Percentiles rank a stretch among this genome's conserved stretches.
Conservation (phyloP, 2,329 filamentous ascomycete species). For the Magnaporthales sp. region DNA sequence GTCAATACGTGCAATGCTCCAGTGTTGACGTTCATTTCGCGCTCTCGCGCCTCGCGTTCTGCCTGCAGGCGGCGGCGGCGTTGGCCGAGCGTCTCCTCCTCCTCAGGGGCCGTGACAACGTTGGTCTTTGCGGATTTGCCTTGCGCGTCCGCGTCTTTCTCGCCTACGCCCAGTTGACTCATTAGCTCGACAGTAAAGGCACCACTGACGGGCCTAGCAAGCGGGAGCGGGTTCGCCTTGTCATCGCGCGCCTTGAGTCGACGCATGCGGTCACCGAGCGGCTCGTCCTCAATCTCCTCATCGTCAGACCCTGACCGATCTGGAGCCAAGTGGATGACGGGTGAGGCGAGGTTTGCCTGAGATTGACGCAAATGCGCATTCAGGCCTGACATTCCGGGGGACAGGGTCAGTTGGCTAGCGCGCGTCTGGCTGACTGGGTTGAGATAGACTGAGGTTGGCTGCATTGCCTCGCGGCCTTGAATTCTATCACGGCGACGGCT, state of each 20-base stretch:
- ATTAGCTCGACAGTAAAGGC: slow-evolving; percentile 64
- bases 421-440: slow-evolving; percentile 6
- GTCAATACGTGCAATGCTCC: slow-evolving; percentile 7
- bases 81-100: slow-evolving; percentile 73
- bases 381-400: neutral
- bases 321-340: slow-evolving; percentile 6
- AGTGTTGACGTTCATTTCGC: slow-evolving; percentile 32
- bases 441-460: slow-evolving; percentile 21
- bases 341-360: slow-evolving; percentile 11
- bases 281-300: slow-evolving; percentile 52
- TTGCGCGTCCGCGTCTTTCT: slow-evolving; percentile 12
- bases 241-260: slow-evolving; percentile 53
- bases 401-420: slow-evolving; percentile 1
- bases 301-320: slow-evolving; percentile 13
- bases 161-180: slow-evolving; percentile 46
- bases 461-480: slow-evolving; percentile 46
- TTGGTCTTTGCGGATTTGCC: slow-evolving; percentile 21
- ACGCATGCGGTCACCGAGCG: slow-evolving; percentile 55
- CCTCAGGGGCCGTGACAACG: slow-evolving; percentile 19
- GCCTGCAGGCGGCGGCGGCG: slow-evolving; percentile 66
- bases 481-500: slow-evolving; percentile 69
- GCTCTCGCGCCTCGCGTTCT: slow-evolving; percentile 54
- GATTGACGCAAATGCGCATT: slow-evolving; percentile 6
- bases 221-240: slow-evolving; percentile 36
- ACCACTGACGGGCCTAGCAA: slow-evolving; percentile 49